phyloP scores from a whole-genome alignment of 352 stramenopile genomes.

The Aphanomyces astaci region DNA sequence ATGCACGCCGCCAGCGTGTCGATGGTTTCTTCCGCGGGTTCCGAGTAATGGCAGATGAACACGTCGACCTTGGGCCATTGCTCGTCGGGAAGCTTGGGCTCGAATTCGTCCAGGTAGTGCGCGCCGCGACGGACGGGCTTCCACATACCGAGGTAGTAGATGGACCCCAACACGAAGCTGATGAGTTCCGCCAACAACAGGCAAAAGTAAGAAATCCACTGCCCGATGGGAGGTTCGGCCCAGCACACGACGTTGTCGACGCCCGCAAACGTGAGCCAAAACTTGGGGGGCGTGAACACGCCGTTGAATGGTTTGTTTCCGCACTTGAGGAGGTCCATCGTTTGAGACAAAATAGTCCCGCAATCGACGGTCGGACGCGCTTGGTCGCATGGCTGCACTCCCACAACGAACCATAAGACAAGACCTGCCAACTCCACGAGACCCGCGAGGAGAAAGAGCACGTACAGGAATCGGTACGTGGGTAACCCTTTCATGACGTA shows the following conservation, averaged over 20 bases:
- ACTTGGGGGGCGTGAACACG: slow-evolving; percentile 60
- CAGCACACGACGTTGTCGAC: slow-evolving; percentile 69
- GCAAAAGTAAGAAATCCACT: slow-evolving; percentile 78
- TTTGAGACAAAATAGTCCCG: slow-evolving; percentile 49
- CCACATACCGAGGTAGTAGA: slow-evolving; percentile 88
- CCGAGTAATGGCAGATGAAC: slow-evolving; percentile 70
- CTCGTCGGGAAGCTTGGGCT: slow-evolving; percentile 69
- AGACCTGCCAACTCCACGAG: slow-evolving; percentile 63
- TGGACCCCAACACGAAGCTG: slow-evolving; percentile 51
- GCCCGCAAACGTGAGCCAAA: slow-evolving; percentile 61
- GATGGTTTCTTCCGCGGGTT: slow-evolving; percentile 78
- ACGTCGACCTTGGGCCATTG: slow-evolving; percentile 81
- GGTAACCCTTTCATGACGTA: slow-evolving; percentile 84
- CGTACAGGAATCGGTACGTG: slow-evolving; percentile 70
- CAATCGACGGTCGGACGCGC: slow-evolving; percentile 47
- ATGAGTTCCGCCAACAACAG: slow-evolving; percentile 61
- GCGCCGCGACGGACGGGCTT: slow-evolving; percentile 78
- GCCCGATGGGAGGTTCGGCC: slow-evolving; percentile 55
- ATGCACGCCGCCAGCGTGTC: slow-evolving; percentile 82
- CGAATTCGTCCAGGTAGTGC: slow-evolving; percentile 84
- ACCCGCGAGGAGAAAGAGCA: slow-evolving; percentile 62
- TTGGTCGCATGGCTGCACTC: slow-evolving; percentile 60
- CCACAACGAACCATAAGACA: slow-evolving; percentile 75
- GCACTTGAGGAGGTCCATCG: slow-evolving; percentile 45
- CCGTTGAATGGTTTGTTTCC: slow-evolving; percentile 42